Evolutionary conservation across 371 early-diverging fungal species (phyloP).

Genomic region (Capillidium heterosporum): DNA sequence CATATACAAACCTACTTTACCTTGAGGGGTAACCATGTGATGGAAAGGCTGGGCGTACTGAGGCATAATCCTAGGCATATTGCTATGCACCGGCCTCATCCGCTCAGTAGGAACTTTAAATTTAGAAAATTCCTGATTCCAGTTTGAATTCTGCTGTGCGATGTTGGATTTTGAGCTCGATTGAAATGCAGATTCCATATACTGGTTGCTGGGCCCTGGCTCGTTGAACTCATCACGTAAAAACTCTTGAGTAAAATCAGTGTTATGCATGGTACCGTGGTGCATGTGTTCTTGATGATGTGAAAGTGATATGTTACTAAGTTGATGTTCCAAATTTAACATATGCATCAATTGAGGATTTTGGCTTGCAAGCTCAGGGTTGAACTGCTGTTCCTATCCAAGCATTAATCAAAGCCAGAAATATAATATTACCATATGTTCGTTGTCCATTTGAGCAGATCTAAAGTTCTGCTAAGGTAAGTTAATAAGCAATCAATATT

Average conservation of each 20-base stretch:
- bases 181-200: slow-evolving; percentile 3
- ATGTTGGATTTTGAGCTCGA: background rate
- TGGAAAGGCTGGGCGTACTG: background rate
- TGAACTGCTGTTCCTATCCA: background rate
- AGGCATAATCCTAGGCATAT: slow-evolving; percentile 4
- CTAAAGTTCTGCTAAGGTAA: background rate
- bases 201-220: slow-evolving; percentile 15
- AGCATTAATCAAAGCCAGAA: background rate
- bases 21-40: background rate
- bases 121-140: slow-evolving; percentile 9
- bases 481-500: background rate
- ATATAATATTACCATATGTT: background rate
- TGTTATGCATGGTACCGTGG: background rate
- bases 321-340: background rate
- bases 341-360: too few species aligned
- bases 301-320: background rate
- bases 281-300: background rate
- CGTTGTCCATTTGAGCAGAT: background rate
- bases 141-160: background rate
- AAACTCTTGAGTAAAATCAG: slow-evolving; percentile 1
- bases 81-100: slow-evolving; percentile 27
- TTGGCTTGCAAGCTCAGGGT: too few species aligned
- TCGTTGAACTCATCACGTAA: background rate
- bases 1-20: background rate
- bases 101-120: slow-evolving; percentile 18